A percentile compares a stretch with the other conserved stretches of the same genome.
phyloP scores from a whole-genome alignment of 1,284 basidiomycete genomes.

The Tremellales sp. region DNA sequence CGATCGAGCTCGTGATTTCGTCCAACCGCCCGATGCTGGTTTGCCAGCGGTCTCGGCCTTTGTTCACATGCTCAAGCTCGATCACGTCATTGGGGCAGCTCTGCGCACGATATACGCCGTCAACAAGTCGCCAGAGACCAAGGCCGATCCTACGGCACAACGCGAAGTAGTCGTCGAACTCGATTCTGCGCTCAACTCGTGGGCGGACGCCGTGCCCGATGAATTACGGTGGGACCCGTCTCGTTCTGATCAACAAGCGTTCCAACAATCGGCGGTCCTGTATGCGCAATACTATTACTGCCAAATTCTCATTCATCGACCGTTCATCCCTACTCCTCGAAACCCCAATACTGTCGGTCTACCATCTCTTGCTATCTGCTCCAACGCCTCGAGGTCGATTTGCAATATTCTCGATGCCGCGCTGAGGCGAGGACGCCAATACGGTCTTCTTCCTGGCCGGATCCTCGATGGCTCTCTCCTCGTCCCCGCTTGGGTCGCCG shows the following conservation, averaged over 20 bases:
- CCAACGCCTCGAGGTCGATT: constrained; percentile 74
- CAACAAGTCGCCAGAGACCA: constrained; percentile 56
- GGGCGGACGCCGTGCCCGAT: constrained; percentile 68
- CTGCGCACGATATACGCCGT: constrained; percentile 70
- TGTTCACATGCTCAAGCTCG: constrained; percentile 63
- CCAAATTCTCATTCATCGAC: constrained; percentile 69
- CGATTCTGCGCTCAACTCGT: constrained; percentile 65
- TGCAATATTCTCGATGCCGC: constrained; percentile 62
- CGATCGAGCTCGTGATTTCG: constrained; percentile 51
- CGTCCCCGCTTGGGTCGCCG: constrained; percentile 58
- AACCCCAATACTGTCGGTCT: constrained; percentile 38
- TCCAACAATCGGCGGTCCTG: constrained; percentile 65
- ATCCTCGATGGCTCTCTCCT: constrained; percentile 31
- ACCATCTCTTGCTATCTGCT: constrained; percentile 76
- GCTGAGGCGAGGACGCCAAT: constrained; percentile 32
- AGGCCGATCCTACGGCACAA: constrained; percentile 61
- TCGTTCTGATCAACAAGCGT: constrained; percentile 58
- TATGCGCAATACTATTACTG: constrained; percentile 64
- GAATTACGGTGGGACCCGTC: constrained; percentile 71
- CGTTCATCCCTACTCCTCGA: constrained; percentile 63
- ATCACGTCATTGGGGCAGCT: constrained; percentile 66
- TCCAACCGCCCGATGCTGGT: constrained; percentile 57
- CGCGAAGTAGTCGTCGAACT: constrained; percentile 66
- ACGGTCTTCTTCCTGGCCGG: constrained; percentile 49
- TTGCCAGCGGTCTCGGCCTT: constrained; percentile 57